A percentile compares a stretch with the other conserved stretches of the same genome.
Conservation (phyloP, 306 rosid genomes). For the Cucurbita moschata region DNA sequence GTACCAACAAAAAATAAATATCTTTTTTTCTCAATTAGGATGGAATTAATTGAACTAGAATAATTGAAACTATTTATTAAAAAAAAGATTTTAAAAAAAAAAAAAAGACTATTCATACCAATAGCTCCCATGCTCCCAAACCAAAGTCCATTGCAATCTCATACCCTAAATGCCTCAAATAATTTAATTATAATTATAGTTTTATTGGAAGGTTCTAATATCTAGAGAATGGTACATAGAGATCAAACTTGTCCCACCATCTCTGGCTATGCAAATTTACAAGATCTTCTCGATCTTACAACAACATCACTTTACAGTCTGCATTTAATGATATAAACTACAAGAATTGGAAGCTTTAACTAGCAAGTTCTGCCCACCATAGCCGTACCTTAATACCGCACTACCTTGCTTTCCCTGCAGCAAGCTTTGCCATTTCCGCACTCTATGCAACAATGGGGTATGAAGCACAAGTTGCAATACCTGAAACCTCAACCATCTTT, state of each 20-base stretch:
- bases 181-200: too few relatives aligned
- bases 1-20: too few relatives aligned
- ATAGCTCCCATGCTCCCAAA: too few relatives aligned
- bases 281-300: neutral
- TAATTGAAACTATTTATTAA: too few relatives aligned
- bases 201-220: neutral
- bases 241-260: too few relatives aligned
- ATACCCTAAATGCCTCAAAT: too few relatives aligned
- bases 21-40: too few relatives aligned
- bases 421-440: neutral
- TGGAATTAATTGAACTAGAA: too few relatives aligned
- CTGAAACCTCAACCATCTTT: conserved; percentile 21
- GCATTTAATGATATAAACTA: neutral
- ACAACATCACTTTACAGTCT: neutral
- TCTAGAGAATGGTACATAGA: neutral
- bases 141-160: too few relatives aligned
- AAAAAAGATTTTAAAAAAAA: too few relatives aligned
- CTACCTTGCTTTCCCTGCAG: neutral
- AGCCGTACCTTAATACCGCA: neutral
- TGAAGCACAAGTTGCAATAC: conserved; percentile 89
- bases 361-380: neutral
- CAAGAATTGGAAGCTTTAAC: neutral
- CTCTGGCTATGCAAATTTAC: too few relatives aligned
- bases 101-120: too few relatives aligned
- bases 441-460: conserved; percentile 59